These are phyloP conservation scores for Talaromyces piceae DNA, from an alignment of 2,329 filamentous ascomycete species.

Conservation along the genomic window DNA sequence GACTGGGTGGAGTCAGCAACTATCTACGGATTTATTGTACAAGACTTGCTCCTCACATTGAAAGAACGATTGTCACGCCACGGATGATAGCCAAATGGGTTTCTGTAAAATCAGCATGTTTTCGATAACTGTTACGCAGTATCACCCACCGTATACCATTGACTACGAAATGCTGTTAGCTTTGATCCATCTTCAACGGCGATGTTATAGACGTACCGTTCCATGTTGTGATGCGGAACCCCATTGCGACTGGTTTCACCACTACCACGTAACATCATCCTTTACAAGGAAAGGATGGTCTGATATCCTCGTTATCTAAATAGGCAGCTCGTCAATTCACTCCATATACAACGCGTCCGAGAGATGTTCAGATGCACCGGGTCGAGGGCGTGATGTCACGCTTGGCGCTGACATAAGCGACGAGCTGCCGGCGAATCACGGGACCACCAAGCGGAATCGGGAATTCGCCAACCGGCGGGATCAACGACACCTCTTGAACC, in stretches of 20 bases:
- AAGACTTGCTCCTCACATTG: conserved; percentile 41
- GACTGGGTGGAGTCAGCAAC: conserved; percentile 41
- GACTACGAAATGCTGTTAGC: conserved; percentile 44
- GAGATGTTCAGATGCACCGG: not conserved
- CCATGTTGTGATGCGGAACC: conserved; percentile 76
- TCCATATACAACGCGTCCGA: not conserved
- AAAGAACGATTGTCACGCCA: conserved; percentile 67
- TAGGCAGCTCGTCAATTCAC: not conserved
- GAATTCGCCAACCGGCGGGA: conserved; percentile 14
- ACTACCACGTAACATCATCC: not conserved
- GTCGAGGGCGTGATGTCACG: conserved; percentile 21
- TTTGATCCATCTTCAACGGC: no score
- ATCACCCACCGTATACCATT: conserved; percentile 64
- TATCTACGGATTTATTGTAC: not conserved
- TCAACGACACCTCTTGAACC: conserved; percentile 7
- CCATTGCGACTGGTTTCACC: conserved; percentile 45
- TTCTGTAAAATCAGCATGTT: conserved; percentile 43
- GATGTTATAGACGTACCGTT: conserved; percentile 58
- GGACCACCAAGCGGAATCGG: conserved; percentile 22
- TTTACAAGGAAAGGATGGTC: no score
- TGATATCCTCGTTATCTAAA: no score
- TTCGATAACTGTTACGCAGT: not conserved
- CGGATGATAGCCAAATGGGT: conserved; percentile 77
- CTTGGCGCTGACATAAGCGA: conserved; percentile 19
- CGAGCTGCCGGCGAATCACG: conserved; percentile 21